Base-by-base conservation (phyloP, 139 green algal species). In the Ulvella scutata region DNA sequence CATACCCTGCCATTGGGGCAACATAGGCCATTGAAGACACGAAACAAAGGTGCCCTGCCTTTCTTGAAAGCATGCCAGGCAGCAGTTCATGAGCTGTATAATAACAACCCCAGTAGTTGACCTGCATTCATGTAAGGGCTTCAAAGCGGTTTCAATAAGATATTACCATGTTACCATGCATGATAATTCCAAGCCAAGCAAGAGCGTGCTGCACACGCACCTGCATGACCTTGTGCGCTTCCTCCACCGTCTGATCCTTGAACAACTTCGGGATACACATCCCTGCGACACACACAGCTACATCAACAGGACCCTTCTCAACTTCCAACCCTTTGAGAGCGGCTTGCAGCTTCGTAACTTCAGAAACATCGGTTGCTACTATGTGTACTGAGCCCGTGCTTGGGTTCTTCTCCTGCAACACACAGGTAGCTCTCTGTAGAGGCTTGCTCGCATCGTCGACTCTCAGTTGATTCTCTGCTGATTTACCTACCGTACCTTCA, bases 81-180 rank as follows among this genome's bases (percentile, higher is more conserved):
- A 91, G 87, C 60, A 86, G 76, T 2, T 80, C 81, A 43, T 91
- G 86, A 3, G 86, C 67, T 13, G 77, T 79, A 61, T 88, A 43
- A 21, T 94, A 74, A 4, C 72, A 83, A 60, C 90, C 91, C 29
- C 94, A 75, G 80, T 93, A 96, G 75, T 96, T 96, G 43, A 96
- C 76, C 2, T 83, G 40, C 88, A 96, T 81, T 21, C 79, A 74
- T 3, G 17, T 17, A 59, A 17, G 1, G 17, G 21, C 40, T n/a
- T n/a, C n/a, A n/a, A n/a, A n/a, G n/a, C n/a, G n/a, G n/a, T n/a
- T n/a, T n/a, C n/a, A n/a, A n/a, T n/a, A n/a, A n/a, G n/a, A n/a
- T n/a, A n/a, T n/a, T n/a, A n/a, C n/a, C n/a, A n/a, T n/a, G n/a
- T n/a, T n/a, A n/a, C n/a, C n/a, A n/a, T n/a, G n/a, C n/a, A n/a